A percentile compares a stretch with the other conserved stretches of the same genome.
Evolutionary conservation across 2,329 filamentous ascomycete genomes (phyloP).

Genomic region (Fonsecaea nubica): DNA sequence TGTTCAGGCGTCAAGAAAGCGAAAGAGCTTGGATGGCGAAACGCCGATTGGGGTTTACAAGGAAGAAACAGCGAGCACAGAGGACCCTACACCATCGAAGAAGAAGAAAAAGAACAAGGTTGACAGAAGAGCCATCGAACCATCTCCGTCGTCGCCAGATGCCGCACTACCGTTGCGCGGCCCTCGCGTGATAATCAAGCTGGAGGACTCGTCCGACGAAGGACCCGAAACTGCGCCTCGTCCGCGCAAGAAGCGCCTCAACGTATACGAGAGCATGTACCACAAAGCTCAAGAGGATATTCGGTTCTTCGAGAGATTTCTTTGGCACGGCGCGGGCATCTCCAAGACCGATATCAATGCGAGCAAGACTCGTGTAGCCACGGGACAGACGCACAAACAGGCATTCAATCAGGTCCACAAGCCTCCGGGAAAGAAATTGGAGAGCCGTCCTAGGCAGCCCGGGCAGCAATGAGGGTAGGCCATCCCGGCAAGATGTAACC

Average conservation of each 20-base stretch:
- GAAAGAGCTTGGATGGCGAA: not conserved
- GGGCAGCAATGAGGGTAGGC: not conserved
- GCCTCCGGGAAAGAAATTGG: not conserved
- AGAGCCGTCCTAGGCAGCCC: not conserved
- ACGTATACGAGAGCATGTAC: not conserved
- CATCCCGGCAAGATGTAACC: too few species aligned
- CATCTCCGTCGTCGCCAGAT: not conserved
- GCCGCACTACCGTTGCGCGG: not conserved
- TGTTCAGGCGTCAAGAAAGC: not conserved
- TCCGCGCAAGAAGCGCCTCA: not conserved
- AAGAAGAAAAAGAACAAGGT: not conserved
- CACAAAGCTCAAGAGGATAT: not conserved
- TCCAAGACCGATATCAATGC: constrained; percentile 3
- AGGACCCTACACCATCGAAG: not conserved
- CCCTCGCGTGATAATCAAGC: not conserved
- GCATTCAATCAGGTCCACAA: not conserved
- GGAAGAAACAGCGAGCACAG: not conserved
- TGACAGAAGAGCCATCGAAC: not conserved
- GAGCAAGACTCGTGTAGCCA: not conserved
- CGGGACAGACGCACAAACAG: not conserved
- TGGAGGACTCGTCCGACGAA: not conserved
- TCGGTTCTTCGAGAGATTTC: constrained; percentile 4
- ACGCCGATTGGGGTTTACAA: not conserved
- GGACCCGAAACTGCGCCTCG: not conserved
- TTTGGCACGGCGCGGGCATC: constrained; percentile 3